These are phyloP conservation scores for Areca catechu DNA, from an alignment of 176 grass and related monocot genomes.

Conservation along the genomic window DNA sequence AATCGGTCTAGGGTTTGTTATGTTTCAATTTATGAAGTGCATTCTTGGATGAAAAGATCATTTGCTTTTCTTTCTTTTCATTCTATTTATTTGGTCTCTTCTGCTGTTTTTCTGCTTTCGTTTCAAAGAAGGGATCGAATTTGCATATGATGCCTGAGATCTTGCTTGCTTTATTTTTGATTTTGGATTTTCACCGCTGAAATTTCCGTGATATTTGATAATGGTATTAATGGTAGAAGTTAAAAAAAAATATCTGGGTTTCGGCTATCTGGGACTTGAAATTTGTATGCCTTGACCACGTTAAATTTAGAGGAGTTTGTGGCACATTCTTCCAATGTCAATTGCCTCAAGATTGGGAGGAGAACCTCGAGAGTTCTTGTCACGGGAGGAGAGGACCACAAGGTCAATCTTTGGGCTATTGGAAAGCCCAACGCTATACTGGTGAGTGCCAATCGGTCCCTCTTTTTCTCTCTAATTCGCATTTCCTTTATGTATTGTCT, in stretches of 20 bases:
- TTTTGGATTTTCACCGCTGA: too few species aligned
- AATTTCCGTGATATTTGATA: too few species aligned
- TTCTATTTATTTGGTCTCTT: too few species aligned
- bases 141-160: neutral
- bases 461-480: neutral
- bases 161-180: neutral
- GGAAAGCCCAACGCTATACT: constrained; percentile 92
- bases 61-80: constrained; percentile 11
- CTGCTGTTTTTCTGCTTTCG: too few species aligned
- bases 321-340: constrained; percentile 89
- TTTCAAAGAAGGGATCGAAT: too few species aligned
- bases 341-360: constrained; percentile 97
- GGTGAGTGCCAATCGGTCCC: constrained; percentile 28
- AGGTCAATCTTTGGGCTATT: constrained; percentile 93
- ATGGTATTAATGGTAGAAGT: too few species aligned
- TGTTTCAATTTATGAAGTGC: too few species aligned
- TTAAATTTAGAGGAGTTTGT: constrained; percentile 90
- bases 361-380: constrained; percentile 88
- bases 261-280: neutral
- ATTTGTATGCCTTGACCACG: constrained; percentile 42
- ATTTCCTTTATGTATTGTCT: too few species aligned
- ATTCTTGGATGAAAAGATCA: too few species aligned
- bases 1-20: too few species aligned
- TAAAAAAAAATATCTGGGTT: too few species aligned
- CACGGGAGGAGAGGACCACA: constrained; percentile 89